Base-by-base conservation (phyloP, 306 rosid genomes). In the Crotalaria pallida region DNA sequence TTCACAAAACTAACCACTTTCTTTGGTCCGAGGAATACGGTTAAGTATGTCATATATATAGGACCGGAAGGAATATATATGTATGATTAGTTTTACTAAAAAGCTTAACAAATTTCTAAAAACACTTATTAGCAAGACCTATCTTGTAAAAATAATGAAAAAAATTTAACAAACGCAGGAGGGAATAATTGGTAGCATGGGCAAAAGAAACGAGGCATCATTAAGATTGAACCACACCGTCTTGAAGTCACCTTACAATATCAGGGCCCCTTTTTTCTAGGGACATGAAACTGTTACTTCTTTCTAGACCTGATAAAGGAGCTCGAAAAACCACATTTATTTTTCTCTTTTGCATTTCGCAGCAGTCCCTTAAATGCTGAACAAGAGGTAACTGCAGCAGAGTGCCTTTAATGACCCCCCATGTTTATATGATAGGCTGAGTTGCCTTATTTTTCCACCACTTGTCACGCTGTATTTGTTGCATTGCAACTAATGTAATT, bases 201-300 rank as follows among this genome's bases (percentile, higher is more conserved):
- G 53, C 34, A 61, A 73, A 51, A 47, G 62, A 60, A 61, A 36
- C 40, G 73, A 77, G 56, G 47, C 69, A 77, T 73, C 49, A 68
- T 68, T 68, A 55, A 77, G 68, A 47, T 59, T 21, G 65, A 36
- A 65, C 81, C 74, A 57, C 65, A 34, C 73, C 58, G 43, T 56
- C 71, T 67, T 55, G 79, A 23, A 72, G 52, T 75, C 41, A 71
- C 72, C 67, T 53, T 47, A 62, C 62, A 84, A 29, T 55, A 64
- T 80, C 86, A 33, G 58, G 9, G 45, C 7, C 26, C n/a, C n/a
- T n/a, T n/a, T n/a, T 51, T 66, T 48, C 73, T 63, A 58, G 77
- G 81, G 86, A 40, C 66, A 27, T 34, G 74, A 63, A 74, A 58
- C 58, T n/a, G 17, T 60, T 77, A 18, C 61, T 36, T 18, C 49